A percentile compares a stretch with the other conserved stretches of the same genome.
These are phyloP conservation scores for Balansia obtecta DNA, from an alignment of 2,329 filamentous ascomycete genomes.

Conservation along the genomic window DNA sequence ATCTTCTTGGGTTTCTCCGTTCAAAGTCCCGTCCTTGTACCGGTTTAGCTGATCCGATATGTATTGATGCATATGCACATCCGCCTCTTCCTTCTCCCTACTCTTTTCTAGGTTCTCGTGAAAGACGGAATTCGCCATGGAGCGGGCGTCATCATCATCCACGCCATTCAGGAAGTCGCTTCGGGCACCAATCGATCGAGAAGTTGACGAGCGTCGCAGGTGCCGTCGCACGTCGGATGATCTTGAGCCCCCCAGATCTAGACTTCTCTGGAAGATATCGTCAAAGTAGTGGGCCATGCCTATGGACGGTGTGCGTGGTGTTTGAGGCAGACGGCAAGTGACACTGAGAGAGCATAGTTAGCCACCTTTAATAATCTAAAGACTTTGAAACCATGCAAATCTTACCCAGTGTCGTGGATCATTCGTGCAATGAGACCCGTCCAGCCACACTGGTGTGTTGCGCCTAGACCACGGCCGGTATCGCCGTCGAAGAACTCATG, in stretches of 20 bases:
- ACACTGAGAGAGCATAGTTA: conserved; percentile 38
- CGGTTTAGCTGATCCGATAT: conserved; percentile 69
- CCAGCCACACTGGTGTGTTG: conserved; percentile 93
- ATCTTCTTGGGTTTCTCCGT: conserved; percentile 23
- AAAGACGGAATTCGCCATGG: conserved; percentile 19
- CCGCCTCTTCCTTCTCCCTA: conserved; percentile 39
- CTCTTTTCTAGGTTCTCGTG: conserved; percentile 30
- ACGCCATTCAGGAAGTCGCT: conserved; percentile 57
- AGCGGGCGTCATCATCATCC: conserved; percentile 28
- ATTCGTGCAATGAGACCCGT: conserved; percentile 90
- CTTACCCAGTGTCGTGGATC: conserved; percentile 94
- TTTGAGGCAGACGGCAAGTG: conserved; percentile 84
- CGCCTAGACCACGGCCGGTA: conserved; percentile 74
- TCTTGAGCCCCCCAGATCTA: conserved; percentile 24
- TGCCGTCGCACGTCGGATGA: conserved; percentile 30
- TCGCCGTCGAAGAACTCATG: conserved; percentile 97
- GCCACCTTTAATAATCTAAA: not conserved
- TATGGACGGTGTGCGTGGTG: conserved; percentile 72
- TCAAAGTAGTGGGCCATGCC: conserved; percentile 93
- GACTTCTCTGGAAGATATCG: conserved; percentile 55
- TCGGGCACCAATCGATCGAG: conserved; percentile 69
- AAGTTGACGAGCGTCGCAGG: conserved; percentile 68
- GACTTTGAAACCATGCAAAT: conserved; percentile 6
- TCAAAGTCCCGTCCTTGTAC: conserved; percentile 33
- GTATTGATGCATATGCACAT: conserved; percentile 67